phyloP scores from a whole-genome alignment of 1,139 yeast genomes.

The Taphrina betulina region DNA sequence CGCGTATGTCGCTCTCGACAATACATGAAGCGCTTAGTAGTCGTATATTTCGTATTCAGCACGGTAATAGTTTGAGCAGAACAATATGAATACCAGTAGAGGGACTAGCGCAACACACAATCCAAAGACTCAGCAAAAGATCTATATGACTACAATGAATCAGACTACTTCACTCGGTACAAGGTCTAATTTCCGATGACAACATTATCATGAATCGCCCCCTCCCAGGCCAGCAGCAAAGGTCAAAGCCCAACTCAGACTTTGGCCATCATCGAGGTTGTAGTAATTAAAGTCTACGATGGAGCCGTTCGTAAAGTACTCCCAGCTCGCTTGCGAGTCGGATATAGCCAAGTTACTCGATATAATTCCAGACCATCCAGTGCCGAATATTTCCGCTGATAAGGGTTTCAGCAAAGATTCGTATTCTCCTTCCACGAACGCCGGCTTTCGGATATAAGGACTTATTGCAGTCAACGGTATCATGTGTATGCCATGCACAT shows the following conservation, averaged over 20 bases:
- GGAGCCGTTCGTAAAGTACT: conserved; percentile 57
- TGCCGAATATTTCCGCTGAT: conserved; percentile 52
- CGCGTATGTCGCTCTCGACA: too few relatives aligned
- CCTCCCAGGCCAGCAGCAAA: conserved; percentile 10
- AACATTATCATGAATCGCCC: too few relatives aligned
- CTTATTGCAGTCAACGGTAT: conserved; percentile 88
- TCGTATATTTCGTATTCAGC: too few relatives aligned
- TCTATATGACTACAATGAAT: too few relatives aligned
- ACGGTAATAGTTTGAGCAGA: too few relatives aligned
- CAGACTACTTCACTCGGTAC: too few relatives aligned
- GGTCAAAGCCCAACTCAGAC: background rate
- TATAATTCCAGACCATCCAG: conserved; percentile 88
- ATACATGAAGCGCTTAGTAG: too few relatives aligned
- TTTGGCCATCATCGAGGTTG: conserved; percentile 2
- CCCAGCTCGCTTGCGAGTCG: conserved; percentile 66
- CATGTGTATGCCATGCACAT: conserved; percentile 94
- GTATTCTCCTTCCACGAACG: conserved; percentile 82
- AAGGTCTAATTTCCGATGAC: too few relatives aligned
- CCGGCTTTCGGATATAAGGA: conserved; percentile 65
- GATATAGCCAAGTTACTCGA: conserved; percentile 60
- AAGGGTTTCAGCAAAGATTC: background rate
- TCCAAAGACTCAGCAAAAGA: too few relatives aligned
- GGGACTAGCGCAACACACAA: too few relatives aligned
- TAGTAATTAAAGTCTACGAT: conserved; percentile 50
- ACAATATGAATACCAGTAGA: too few relatives aligned